Conservation (phyloP, 2,329 filamentous ascomycete species). For the Calonectria montana region DNA sequence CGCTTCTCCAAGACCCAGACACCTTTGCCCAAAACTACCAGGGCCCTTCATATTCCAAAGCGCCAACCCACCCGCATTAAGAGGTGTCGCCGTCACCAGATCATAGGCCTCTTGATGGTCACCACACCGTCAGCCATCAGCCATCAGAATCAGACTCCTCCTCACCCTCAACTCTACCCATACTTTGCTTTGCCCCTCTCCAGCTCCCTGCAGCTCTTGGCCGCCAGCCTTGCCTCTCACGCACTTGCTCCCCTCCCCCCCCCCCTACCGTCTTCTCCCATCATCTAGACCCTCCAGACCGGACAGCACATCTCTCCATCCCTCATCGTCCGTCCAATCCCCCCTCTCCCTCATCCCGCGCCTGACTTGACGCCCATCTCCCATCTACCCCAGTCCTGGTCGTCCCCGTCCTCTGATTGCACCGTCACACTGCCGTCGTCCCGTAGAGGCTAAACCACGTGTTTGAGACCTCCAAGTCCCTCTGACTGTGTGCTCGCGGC, state of each 20-base stretch:
- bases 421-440: conserved; percentile 3
- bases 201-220: not conserved
- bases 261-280: not conserved
- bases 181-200: not conserved
- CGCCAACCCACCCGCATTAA: too few relatives aligned
- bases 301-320: conserved; percentile 3
- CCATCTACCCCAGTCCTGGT: conserved; percentile 19
- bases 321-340: not conserved
- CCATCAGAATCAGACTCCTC: not conserved
- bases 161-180: not conserved
- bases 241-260: not conserved
- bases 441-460: conserved; percentile 39
- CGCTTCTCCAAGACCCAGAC: not conserved
- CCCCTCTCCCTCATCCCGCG: conserved; percentile 1
- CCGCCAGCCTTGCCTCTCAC: not conserved
- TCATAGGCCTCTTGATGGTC: not conserved
- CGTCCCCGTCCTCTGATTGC: not conserved
- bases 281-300: not conserved
- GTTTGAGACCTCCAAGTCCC: conserved; percentile 24
- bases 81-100: not conserved
- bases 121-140: conserved; percentile 2
- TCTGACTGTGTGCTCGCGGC: conserved; percentile 12
- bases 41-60: not conserved
- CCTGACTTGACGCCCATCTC: conserved; percentile 12
- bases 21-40: not conserved